Base-by-base conservation (phyloP, 768 basidiomycete genomes). In the Tulasnella sp. region DNA sequence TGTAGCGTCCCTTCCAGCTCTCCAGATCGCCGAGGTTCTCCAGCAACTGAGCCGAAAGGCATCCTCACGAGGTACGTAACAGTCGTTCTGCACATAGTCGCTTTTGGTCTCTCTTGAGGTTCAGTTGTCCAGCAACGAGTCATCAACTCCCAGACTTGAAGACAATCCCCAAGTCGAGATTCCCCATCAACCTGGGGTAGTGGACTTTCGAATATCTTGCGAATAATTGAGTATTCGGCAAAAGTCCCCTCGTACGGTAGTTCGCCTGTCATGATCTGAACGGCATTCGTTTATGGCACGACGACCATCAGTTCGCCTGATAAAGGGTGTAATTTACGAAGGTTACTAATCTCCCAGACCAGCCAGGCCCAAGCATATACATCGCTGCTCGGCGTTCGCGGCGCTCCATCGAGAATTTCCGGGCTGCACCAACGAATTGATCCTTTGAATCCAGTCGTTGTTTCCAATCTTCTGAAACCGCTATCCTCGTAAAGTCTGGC, bases 341-440 rank as follows among this genome's bases (percentile, higher is more conserved):
- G 29, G 63, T 1, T 0, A 44, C 67, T 29, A 5, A 42, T 37
- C 67, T 68, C 39, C 29, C 17, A 29, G 1, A 26, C 36, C 12
- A 42, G 35, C 29, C 12, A 67, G 14, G 66, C 11, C 66, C 66
- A 68, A 4, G 67, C 67, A 19, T 40, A 68, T 11, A 68, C 42
- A 39, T 68, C 67, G 41, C 67, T 68, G 1, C 8, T 37, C 12
- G 41, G 36, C n/a, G 67, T 26, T n/a, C 67, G 36, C 17, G 67
- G 42, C 26, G 39, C n/a, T 5, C 67, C 67, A n/a, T 68, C 67
- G 7, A 68, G 67, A 39, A 68, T 12, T 29, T 68, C 67, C 8
- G 67, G 67, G 34, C 67, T 68, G 26, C 67, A 68, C 39, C 42
- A 68, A 22, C 39, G 36, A n/a, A 68, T 68, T 8, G 67, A 68